phyloP scores from a whole-genome alignment of 2,329 filamentous ascomycete genomes.

The Colletotrichum ledebouriae region DNA sequence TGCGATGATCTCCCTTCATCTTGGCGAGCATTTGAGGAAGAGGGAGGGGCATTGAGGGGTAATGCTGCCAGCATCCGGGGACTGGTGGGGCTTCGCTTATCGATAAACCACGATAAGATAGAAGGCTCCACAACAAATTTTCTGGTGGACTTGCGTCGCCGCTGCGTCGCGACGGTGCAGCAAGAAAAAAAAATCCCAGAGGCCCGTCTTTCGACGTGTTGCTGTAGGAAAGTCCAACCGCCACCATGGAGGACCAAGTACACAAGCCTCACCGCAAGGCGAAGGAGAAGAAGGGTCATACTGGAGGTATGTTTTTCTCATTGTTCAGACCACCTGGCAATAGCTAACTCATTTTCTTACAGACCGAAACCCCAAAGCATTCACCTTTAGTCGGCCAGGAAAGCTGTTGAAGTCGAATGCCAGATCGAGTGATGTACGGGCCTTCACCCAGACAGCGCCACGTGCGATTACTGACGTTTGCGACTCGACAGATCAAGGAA shows the following conservation, averaged over 20 bases:
- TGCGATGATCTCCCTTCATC: too few species aligned
- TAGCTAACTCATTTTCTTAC: constrained; percentile 36
- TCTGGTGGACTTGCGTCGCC: constrained; percentile 5
- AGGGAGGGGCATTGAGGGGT: background rate
- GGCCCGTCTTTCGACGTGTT: constrained; percentile 16
- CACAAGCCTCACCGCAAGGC: constrained; percentile 88
- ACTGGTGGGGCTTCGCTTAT: constrained; percentile 6
- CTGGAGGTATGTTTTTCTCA: constrained; percentile 64
- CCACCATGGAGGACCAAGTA: constrained; percentile 82
- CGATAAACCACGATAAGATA: constrained; percentile 37
- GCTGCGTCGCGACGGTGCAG: constrained; percentile 30
- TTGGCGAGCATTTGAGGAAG: background rate
- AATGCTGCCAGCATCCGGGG: background rate
- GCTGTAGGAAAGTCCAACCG: constrained; percentile 27
- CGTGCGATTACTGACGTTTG: background rate
- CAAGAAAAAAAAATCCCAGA: constrained; percentile 17
- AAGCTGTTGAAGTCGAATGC: constrained; percentile 51
- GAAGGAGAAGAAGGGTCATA: constrained; percentile 85
- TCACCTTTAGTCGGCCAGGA: constrained; percentile 78
- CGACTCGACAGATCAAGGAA: constrained; percentile 80
- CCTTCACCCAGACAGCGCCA: background rate
- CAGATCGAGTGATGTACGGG: constrained; percentile 76
- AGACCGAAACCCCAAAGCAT: constrained; percentile 91
- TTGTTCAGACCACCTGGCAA: background rate
- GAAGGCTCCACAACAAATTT: constrained; percentile 36